phyloP scores from a whole-genome alignment of 2,329 filamentous ascomycete species.

The Lanzia echinophila region DNA sequence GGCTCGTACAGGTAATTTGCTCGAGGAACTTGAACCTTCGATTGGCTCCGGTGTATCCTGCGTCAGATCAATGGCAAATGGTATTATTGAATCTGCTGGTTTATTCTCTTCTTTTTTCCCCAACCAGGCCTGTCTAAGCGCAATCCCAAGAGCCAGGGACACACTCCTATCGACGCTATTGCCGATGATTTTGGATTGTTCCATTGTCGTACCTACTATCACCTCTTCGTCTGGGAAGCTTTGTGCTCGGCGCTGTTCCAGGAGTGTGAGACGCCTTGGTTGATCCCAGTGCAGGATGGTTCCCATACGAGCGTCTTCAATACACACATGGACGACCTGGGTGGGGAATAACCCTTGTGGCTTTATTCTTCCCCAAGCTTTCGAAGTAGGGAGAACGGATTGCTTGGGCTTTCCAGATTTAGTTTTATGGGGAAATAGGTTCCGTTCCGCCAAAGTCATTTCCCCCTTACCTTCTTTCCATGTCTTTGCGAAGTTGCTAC shows the following conservation, averaged over 20 bases:
- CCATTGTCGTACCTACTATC: conserved; percentile 47
- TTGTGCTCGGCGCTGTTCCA: conserved; percentile 64
- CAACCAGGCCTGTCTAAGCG: conserved; percentile 52
- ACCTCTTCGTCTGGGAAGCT: conserved; percentile 65
- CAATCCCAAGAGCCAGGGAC: conserved; percentile 58
- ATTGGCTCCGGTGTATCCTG: too few relatives aligned
- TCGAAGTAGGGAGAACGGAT: conserved; percentile 19
- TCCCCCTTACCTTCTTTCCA: conserved; percentile 35
- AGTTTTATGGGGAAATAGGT: conserved; percentile 32
- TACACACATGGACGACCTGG: conserved; percentile 47
- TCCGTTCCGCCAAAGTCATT: conserved; percentile 36
- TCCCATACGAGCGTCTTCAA: conserved; percentile 50
- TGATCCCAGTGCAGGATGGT: conserved; percentile 59
- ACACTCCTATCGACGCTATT: conserved; percentile 70
- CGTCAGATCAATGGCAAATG: background rate
- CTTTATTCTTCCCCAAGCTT: conserved; percentile 45
- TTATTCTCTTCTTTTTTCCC: conserved; percentile 15
- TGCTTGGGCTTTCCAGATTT: conserved; percentile 21
- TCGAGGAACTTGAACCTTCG: too few relatives aligned
- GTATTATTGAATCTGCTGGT: too few relatives aligned
- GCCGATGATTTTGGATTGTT: conserved; percentile 63
- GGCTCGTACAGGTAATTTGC: too few relatives aligned
- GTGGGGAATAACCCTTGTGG: conserved; percentile 53
- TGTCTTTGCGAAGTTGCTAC: conserved; percentile 44
- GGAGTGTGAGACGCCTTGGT: conserved; percentile 52